Conservation (phyloP, 2,329 filamentous ascomycete genomes). For the Neopestalotiopsis sp. region DNA sequence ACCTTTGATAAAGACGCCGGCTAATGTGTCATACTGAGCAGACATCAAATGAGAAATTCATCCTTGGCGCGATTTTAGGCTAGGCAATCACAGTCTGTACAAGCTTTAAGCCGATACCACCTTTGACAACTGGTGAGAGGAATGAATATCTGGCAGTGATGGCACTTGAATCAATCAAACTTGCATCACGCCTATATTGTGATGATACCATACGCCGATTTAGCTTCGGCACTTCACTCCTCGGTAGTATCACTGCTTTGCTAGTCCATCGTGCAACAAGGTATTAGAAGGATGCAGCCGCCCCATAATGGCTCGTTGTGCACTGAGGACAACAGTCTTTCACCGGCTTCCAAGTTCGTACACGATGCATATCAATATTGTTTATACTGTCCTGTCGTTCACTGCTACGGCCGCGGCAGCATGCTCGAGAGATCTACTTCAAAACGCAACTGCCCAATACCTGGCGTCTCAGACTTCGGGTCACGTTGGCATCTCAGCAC, state of each 20-base stretch:
- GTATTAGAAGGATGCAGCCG: neutral
- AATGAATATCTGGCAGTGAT: neutral
- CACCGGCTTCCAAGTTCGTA: neutral
- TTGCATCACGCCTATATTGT: neutral
- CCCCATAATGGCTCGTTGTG: too few species aligned
- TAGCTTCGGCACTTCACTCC: neutral
- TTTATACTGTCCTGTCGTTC: neutral
- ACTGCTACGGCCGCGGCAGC: neutral
- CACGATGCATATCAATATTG: neutral
- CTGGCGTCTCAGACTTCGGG: slow-evolving; percentile 25
- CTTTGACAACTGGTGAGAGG: neutral
- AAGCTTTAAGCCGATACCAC: neutral
- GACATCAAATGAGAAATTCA: neutral
- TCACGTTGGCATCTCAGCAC: neutral
- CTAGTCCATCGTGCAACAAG: neutral
- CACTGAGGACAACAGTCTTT: neutral
- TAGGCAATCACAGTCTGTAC: neutral
- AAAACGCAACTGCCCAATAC: slow-evolving; percentile 21
- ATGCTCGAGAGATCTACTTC: neutral
- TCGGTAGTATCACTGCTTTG: neutral
- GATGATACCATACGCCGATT: neutral
- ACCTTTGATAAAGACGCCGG: neutral
- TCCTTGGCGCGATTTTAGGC: neutral
- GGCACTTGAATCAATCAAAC: neutral
- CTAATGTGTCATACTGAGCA: neutral